These are phyloP conservation scores for Xylaria multiplex DNA, from an alignment of 2,329 filamentous ascomycete species.

Conservation along the genomic window DNA sequence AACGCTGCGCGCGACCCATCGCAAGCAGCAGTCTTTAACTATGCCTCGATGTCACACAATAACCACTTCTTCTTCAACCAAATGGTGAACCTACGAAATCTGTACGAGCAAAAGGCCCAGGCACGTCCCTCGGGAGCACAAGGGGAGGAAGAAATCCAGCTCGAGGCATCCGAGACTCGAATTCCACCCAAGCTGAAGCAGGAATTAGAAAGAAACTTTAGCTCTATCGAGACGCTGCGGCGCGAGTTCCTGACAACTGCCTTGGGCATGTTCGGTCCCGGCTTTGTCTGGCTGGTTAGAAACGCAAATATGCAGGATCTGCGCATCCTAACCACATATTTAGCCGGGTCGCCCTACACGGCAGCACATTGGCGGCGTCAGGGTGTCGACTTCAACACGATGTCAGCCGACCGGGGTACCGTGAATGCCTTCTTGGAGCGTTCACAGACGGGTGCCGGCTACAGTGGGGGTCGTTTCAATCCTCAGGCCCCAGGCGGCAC, in stretches of 20 bases:
- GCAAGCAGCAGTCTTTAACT: conserved; percentile 87
- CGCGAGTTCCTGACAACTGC: conserved; percentile 84
- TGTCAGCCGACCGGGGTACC: conserved; percentile 52
- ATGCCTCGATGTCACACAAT: conserved; percentile 96
- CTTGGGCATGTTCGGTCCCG: conserved; percentile 92
- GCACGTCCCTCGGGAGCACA: not conserved
- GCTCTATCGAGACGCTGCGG: conserved; percentile 83
- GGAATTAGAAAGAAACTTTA: conserved; percentile 77
- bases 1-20: conserved; percentile 81
- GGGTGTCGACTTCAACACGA: conserved; percentile 75
- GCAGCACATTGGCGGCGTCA: conserved; percentile 83
- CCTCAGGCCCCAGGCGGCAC: conserved; percentile 70
- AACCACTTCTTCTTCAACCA: conserved; percentile 82
- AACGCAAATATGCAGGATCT: conserved; percentile 55
- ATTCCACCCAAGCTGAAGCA: conserved; percentile 67
- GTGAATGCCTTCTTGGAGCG: conserved; percentile 54
- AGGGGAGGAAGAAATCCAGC: conserved; percentile 30
- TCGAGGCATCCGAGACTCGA: conserved; percentile 40
- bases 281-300: conserved; percentile 94
- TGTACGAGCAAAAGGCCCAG: conserved; percentile 19
- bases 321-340: conserved; percentile 87
- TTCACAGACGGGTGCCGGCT: conserved; percentile 46
- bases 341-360: conserved; percentile 88
- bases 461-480: conserved; percentile 40
- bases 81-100: conserved; percentile 49